A percentile compares a stretch with the other conserved stretches of the same genome.
Conservation (phyloP, 164 flowering plant species). For the Macadamia integrifolia region DNA sequence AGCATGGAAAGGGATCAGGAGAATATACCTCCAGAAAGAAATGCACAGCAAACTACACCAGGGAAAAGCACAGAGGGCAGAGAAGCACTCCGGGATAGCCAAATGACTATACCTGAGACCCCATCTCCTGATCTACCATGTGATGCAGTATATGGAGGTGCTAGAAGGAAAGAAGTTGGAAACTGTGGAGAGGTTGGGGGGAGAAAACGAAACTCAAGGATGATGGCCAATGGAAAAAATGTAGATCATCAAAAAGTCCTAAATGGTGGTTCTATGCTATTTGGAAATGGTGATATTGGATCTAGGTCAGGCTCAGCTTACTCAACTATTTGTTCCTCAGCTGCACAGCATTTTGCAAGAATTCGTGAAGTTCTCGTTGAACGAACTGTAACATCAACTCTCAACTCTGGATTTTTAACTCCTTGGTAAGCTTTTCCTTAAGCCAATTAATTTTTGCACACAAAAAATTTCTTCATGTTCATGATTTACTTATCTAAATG, state of each 20-base stretch:
- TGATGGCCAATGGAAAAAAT: constrained; percentile 33
- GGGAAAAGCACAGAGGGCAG: constrained; percentile 55
- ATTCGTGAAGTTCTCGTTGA: constrained; percentile 94
- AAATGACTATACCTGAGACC: constrained; percentile 91
- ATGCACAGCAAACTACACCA: constrained; percentile 61
- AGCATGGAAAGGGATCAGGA: constrained; percentile 48
- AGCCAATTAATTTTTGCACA: neutral
- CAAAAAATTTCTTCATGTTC: no score
- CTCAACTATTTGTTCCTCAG: constrained; percentile 66
- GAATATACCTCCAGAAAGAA: constrained; percentile 66
- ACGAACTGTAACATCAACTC: constrained; percentile 72
- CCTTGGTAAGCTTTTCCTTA: constrained; percentile 64
- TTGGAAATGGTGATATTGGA: constrained; percentile 44
- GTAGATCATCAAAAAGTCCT: constrained; percentile 34
- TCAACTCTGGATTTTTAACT: constrained; percentile 86
- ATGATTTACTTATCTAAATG: no score
- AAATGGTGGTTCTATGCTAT: constrained; percentile 43
- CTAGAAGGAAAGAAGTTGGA: constrained; percentile 58
- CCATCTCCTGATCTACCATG: constrained; percentile 94
- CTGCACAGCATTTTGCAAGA: constrained; percentile 91
- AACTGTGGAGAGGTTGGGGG: constrained; percentile 55
- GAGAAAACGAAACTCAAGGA: constrained; percentile 59
- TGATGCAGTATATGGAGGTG: constrained; percentile 39
- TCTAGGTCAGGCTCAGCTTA: constrained; percentile 71
- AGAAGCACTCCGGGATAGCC: constrained; percentile 65